Evolutionary conservation across 345 rosid species (phyloP).

Genomic region (Arabis hirsuta): DNA sequence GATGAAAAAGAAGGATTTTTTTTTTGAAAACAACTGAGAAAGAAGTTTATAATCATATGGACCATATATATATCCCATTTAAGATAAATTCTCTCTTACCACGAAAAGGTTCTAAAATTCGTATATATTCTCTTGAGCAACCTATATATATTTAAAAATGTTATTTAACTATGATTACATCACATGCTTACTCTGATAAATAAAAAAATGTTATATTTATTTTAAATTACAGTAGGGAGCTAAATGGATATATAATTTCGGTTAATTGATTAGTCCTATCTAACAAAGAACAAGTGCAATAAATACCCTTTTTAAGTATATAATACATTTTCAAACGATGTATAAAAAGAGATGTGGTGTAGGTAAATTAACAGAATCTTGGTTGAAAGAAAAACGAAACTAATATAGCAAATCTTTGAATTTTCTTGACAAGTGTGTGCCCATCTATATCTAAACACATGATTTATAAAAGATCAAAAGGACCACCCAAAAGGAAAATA

Average conservation of each 20-base stretch:
- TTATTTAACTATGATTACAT: background rate
- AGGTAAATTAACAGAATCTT: slow-evolving; percentile 7
- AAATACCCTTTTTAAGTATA: slow-evolving; percentile 1
- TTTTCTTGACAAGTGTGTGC: slow-evolving; percentile 33
- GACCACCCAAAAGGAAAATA: slow-evolving; percentile 42
- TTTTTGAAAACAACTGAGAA: slow-evolving; percentile 15
- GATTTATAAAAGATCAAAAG: slow-evolving; percentile 32
- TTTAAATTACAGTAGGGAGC: background rate
- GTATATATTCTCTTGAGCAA: slow-evolving; percentile 16
- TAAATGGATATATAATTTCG: background rate
- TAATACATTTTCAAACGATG: background rate
- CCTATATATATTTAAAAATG: background rate
- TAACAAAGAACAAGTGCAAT: slow-evolving; percentile 15
- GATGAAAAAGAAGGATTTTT: slow-evolving; percentile 33
- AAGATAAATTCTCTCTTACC: slow-evolving; percentile 17
- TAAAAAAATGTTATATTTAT: background rate
- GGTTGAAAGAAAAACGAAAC: background rate
- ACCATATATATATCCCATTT: slow-evolving; percentile 34
- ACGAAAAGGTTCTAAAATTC: slow-evolving; percentile 17
- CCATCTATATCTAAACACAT: slow-evolving; percentile 41
- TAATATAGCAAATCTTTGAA: slow-evolving; percentile 32
- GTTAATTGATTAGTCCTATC: background rate
- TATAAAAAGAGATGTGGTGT: slow-evolving; percentile 25
- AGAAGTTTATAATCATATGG: slow-evolving; percentile 36
- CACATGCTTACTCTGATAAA: background rate